A percentile compares a stretch with the other conserved stretches of the same genome.
phyloP scores from a whole-genome alignment of 1,284 basidiomycete genomes.

The Irpex sp. region DNA sequence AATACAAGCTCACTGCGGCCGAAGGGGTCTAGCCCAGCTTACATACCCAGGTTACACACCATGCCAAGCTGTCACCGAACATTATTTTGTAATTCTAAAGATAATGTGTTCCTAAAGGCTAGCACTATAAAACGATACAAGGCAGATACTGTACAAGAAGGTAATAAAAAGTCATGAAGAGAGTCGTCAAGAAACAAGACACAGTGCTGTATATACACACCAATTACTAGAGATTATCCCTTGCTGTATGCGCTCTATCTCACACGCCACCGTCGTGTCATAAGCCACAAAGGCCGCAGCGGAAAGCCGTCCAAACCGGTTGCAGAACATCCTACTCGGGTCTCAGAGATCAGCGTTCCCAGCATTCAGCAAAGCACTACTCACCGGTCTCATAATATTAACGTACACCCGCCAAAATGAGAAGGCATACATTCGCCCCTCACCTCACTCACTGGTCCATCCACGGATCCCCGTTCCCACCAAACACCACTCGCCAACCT shows the following conservation, averaged over 20 bases:
- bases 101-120: not conserved
- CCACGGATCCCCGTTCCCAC: constrained; percentile 6
- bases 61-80: not conserved
- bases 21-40: not conserved
- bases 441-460: constrained; percentile 4
- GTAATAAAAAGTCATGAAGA: not conserved
- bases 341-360: not conserved
- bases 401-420: no score
- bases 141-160: not conserved
- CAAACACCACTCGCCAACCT: constrained; percentile 9
- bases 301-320: not conserved
- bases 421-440: no score
- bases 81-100: not conserved
- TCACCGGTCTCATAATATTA: not conserved
- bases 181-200: not conserved
- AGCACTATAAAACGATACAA: not conserved
- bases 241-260: no score
- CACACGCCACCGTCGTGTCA: not conserved
- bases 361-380: not conserved
- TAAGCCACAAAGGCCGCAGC: not conserved
- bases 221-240: not conserved
- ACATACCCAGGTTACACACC: not conserved
- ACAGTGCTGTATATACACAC: not conserved
- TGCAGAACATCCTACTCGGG: not conserved
- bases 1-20: not conserved